phyloP scores from a whole-genome alignment of 2,329 filamentous ascomycete genomes.

The Fusarium mexicanum region DNA sequence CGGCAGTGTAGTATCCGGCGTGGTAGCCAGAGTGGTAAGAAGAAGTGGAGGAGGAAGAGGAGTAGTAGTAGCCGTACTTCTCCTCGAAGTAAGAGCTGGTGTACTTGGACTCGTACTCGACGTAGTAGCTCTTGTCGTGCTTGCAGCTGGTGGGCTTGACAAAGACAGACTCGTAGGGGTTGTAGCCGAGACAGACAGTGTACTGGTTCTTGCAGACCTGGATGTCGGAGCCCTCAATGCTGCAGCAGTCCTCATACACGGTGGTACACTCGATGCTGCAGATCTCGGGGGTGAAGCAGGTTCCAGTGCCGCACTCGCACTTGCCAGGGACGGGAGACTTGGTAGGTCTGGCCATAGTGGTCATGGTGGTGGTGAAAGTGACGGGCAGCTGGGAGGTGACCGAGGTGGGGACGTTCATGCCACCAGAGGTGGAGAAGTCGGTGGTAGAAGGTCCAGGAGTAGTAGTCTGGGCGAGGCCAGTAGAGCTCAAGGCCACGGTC shows the following conservation, averaged over 20 bases:
- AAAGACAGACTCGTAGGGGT: constrained; percentile 10
- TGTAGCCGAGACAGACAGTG: constrained; percentile 28
- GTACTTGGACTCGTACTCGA: constrained; percentile 22
- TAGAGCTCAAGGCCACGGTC: constrained; percentile 28
- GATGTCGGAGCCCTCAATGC: background rate
- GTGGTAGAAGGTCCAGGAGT: background rate
- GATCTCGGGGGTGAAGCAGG: constrained; percentile 18
- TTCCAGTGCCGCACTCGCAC: constrained; percentile 6
- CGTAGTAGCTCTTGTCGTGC: constrained; percentile 26
- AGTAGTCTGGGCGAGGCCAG: constrained; percentile 3
- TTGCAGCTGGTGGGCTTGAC: constrained; percentile 21
- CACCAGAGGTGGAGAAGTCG: background rate
- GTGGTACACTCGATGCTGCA: constrained; percentile 24
- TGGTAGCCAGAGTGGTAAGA: background rate
- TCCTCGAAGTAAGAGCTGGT: constrained; percentile 6
- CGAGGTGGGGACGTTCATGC: constrained; percentile 16
- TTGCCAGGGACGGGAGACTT: background rate
- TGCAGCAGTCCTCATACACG: constrained; percentile 26
- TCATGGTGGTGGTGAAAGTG: constrained; percentile 15
- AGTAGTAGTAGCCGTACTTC: constrained; percentile 10
- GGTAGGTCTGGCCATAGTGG: constrained; percentile 15
- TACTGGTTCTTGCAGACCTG: constrained; percentile 12
- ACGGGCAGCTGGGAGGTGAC: background rate
- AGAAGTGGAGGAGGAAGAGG: background rate
- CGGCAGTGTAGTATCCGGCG: constrained; percentile 24